Base-by-base conservation (phyloP, 768 basidiomycete genomes). In the Porpolomopsis calyptriformis region DNA sequence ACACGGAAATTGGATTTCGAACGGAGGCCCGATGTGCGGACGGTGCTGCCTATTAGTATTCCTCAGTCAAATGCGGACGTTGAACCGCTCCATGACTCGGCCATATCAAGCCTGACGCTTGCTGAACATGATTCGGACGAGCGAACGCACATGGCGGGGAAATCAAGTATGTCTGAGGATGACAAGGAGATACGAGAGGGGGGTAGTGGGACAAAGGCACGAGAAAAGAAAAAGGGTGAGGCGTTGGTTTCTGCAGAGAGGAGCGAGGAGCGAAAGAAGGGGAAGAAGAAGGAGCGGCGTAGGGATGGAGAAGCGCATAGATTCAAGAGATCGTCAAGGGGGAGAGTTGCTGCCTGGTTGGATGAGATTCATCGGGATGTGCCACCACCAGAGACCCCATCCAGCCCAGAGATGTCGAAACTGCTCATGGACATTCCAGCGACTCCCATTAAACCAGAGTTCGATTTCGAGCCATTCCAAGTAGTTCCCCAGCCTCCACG, bases 261-360 rank as follows among this genome's bases (percentile, higher is more conserved):
- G 8, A 58, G 55, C 19, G 57, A 51, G 42, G 57, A 59, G 31
- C 58, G 57, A 35, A 58, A 53, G 53, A 44, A 46, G 22, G 59
- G 54, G 38, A 61, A 60, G 45, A 62, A 61, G 38, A 61, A 62
- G 45, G 56, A 50, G 26, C 50, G 53, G 46, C 52, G 44, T 4
- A 53, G 50, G 35, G 54, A 56, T 35, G 52, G 47, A 6, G 55
- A 51, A 34, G 49, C 47, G 36, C 36, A 49, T 20, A 53, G 49
- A 49, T 51, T 48, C 44, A 49, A 54, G 25, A 55, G 56, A 49
- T 56, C 76, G 45, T 77, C 78, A 8, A 82, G 82, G 49, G 83
- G 84, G 5, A 66, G 82, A 19, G 78, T 89, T n/a, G 71, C 85
- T 7, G 83, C 80, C 6, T 89, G 85, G 85, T 54, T 89, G 49